Conservation (phyloP, 2,329 filamentous ascomycete species). For the Thielaviopsis populi region DNA sequence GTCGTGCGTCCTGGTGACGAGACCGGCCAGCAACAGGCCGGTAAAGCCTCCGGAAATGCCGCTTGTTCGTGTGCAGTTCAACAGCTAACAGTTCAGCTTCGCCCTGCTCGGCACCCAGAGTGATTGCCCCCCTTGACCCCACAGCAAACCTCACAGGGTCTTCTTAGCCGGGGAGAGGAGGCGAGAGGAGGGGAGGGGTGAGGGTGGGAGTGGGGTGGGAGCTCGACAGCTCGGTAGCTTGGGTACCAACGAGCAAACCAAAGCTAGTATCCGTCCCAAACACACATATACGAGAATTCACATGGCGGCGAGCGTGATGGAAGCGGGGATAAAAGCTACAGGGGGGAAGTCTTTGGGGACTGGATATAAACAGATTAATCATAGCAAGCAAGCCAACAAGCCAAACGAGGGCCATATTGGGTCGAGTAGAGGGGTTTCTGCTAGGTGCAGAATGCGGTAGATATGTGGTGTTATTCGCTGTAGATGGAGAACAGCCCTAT, state of each 20-base stretch:
- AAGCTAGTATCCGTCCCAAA: slow-evolving; percentile 1
- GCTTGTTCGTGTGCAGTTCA: not conserved
- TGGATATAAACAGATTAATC: not conserved
- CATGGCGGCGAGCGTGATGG: not conserved
- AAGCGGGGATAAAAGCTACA: not conserved
- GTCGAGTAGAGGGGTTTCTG: not conserved
- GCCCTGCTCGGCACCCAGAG: not conserved
- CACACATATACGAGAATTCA: not conserved
- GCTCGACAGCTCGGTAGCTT: not conserved
- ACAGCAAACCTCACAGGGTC: not conserved
- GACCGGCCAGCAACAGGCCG: not conserved
- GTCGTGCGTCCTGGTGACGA: not conserved
- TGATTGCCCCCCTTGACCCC: not conserved
- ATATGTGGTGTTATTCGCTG: too few relatives aligned
- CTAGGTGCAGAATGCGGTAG: not conserved
- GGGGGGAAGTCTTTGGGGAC: not conserved
- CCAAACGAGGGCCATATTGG: not conserved
- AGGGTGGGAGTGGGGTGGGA: not conserved
- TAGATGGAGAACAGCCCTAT: too few relatives aligned
- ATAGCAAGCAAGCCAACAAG: not conserved
- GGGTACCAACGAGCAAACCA: not conserved
- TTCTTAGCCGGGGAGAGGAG: not conserved
- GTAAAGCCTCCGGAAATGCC: not conserved
- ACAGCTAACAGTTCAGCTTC: not conserved
- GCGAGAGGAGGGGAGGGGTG: not conserved